These are phyloP conservation scores for Xerophyta viscosa DNA, from an alignment of 106 monocot species.

Conservation along the genomic window DNA sequence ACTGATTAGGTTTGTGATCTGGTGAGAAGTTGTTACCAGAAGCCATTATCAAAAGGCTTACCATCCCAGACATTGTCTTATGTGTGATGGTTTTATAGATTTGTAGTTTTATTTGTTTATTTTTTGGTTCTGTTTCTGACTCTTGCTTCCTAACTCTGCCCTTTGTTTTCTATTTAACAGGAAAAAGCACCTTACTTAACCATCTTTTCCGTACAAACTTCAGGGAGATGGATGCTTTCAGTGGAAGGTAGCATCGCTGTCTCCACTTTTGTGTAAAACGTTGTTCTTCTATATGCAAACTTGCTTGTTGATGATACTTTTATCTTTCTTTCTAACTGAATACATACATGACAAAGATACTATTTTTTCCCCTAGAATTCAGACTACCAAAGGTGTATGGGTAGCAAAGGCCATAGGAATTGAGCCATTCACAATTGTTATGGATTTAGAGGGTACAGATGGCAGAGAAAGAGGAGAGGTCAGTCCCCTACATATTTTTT, in stretches of 20 bases:
- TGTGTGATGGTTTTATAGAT: too few species aligned
- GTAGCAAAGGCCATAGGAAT: constrained; percentile 58
- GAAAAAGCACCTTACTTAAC: constrained; percentile 93
- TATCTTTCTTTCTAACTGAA: background rate
- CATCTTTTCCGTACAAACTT: constrained; percentile 78
- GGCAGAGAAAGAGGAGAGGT: constrained; percentile 97
- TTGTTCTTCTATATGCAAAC: background rate
- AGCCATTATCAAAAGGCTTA: too few species aligned
- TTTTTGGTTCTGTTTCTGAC: too few species aligned
- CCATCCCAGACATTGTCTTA: too few species aligned
- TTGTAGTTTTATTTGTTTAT: too few species aligned
- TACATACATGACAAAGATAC: background rate
- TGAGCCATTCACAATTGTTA: constrained; percentile 69
- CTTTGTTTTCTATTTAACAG: constrained; percentile 21
- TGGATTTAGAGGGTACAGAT: constrained; percentile 90
- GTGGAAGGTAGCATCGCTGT: constrained; percentile 49
- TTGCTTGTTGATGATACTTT: background rate
- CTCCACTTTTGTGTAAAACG: too few species aligned
- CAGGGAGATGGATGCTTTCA: constrained; percentile 87
- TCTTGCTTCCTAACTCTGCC: background rate
- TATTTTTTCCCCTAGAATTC: constrained; percentile 36
- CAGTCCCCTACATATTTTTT: background rate
- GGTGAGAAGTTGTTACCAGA: too few species aligned
- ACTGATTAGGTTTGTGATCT: too few species aligned
- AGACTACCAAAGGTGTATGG: constrained; percentile 91